These are phyloP conservation scores for Magnusiomyces suaveolens DNA, from an alignment of 1,139 yeast genomes.

Conservation along the genomic window DNA sequence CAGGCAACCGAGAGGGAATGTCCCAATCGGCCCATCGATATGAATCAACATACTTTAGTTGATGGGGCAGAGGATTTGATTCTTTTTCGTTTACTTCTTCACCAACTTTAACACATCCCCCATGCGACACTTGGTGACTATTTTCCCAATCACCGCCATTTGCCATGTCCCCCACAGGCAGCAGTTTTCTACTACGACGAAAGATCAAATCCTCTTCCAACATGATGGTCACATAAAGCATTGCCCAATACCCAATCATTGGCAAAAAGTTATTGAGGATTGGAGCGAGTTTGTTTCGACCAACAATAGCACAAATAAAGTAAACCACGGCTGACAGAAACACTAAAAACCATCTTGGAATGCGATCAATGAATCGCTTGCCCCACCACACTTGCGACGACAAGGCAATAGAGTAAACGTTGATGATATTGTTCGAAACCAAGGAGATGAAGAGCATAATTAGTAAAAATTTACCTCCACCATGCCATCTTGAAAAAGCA, in stretches of 20 bases:
- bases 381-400: constrained; percentile 52
- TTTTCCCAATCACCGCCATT: background rate
- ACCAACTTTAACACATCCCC: background rate
- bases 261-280: constrained; percentile 84
- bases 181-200: constrained; percentile 36
- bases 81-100: constrained; percentile 17
- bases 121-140: background rate
- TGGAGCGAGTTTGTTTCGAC: constrained; percentile 62
- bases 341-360: constrained; percentile 79
- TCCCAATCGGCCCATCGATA: constrained; percentile 57
- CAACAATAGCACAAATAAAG: constrained; percentile 48
- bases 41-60: constrained; percentile 17
- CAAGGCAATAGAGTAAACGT: constrained; percentile 78
- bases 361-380: constrained; percentile 39
- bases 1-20: constrained; percentile 44
- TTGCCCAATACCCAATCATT: constrained; percentile 90
- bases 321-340: constrained; percentile 55
- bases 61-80: too few relatives aligned
- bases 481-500: constrained; percentile 68
- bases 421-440: constrained; percentile 70
- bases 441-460: constrained; percentile 61
- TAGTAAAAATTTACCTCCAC: constrained; percentile 66
- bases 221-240: constrained; percentile 65
- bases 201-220: constrained; percentile 69
- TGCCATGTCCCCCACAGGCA: background rate